These are phyloP conservation scores for Colletotrichum sojae DNA, from an alignment of 2,329 filamentous ascomycete species.

Conservation along the genomic window DNA sequence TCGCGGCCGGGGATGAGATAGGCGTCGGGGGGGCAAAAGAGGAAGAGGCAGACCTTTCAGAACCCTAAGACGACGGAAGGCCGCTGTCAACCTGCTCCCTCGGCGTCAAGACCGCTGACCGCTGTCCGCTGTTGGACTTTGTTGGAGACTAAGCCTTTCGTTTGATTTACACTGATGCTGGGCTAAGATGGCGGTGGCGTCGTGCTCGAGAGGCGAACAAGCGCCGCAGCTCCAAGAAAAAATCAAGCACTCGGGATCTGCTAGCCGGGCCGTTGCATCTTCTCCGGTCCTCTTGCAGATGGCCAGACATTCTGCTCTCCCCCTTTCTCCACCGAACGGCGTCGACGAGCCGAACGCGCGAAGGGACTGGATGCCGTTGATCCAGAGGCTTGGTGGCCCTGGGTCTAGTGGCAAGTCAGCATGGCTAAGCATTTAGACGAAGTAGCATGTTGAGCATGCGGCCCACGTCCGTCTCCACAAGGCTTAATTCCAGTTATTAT, in stretches of 20 bases:
- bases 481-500: constrained; percentile 16
- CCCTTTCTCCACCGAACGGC: constrained; percentile 28
- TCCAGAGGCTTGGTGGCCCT: constrained; percentile 16
- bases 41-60: too few relatives aligned
- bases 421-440: constrained; percentile 40
- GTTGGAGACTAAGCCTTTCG: constrained; percentile 1
- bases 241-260: constrained; percentile 21
- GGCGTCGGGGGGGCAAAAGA: not conserved
- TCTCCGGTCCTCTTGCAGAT: constrained; percentile 19
- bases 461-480: constrained; percentile 17
- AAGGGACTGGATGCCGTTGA: not conserved
- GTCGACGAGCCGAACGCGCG: constrained; percentile 17
- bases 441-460: constrained; percentile 22
- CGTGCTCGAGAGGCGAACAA: constrained; percentile 8
- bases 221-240: constrained; percentile 20
- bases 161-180: not conserved
- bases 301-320: constrained; percentile 22
- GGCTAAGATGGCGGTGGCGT: not conserved
- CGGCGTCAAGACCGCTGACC: constrained; percentile 4
- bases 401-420: constrained; percentile 16
- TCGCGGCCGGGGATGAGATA: constrained; percentile 11
- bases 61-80: constrained; percentile 18
- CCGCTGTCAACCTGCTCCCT: constrained; percentile 19
- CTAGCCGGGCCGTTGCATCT: constrained; percentile 36
- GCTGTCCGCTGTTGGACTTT: constrained; percentile 5